Percentiles rank a stretch among this genome's conserved stretches.
phyloP scores from a whole-genome alignment of 371 early-diverging fungal genomes.

The Cokeromyces recurvatus region DNA sequence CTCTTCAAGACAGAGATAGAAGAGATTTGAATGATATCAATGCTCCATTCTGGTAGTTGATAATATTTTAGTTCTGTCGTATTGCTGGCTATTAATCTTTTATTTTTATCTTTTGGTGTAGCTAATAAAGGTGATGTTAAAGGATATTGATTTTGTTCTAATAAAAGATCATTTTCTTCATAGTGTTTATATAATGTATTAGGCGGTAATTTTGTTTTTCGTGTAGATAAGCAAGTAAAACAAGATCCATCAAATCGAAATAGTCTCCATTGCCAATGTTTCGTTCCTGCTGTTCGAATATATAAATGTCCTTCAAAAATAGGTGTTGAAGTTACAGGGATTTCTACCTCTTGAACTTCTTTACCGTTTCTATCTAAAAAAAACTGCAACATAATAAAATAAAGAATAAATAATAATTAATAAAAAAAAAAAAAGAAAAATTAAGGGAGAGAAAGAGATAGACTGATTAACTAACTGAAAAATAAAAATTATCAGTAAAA shows the following conservation, averaged over 20 bases:
- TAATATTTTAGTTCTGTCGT: constrained; percentile 30
- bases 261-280: constrained; percentile 42
- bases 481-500: no score
- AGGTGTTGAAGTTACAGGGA: constrained; percentile 35
- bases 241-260: constrained; percentile 48
- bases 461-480: no score
- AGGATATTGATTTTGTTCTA: constrained; percentile 5
- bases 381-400: no score
- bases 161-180: background rate
- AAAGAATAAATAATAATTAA: no score
- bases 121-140: constrained; percentile 34
- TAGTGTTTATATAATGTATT: constrained; percentile 14
- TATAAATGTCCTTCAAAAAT: constrained; percentile 48
- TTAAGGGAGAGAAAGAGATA: no score
- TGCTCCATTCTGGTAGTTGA: constrained; percentile 44
- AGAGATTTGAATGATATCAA: constrained; percentile 33
- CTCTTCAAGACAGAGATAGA: constrained; percentile 38
- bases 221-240: constrained; percentile 39
- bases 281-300: constrained; percentile 24
- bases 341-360: no score
- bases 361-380: no score
- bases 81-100: background rate
- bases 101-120: constrained; percentile 30
- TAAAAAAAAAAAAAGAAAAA: no score
- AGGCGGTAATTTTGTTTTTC: constrained; percentile 34